A percentile compares a stretch with the other conserved stretches of the same genome.
phyloP scores from a whole-genome alignment of 2,329 filamentous ascomycete genomes.

The Fusarium virguliforme region DNA sequence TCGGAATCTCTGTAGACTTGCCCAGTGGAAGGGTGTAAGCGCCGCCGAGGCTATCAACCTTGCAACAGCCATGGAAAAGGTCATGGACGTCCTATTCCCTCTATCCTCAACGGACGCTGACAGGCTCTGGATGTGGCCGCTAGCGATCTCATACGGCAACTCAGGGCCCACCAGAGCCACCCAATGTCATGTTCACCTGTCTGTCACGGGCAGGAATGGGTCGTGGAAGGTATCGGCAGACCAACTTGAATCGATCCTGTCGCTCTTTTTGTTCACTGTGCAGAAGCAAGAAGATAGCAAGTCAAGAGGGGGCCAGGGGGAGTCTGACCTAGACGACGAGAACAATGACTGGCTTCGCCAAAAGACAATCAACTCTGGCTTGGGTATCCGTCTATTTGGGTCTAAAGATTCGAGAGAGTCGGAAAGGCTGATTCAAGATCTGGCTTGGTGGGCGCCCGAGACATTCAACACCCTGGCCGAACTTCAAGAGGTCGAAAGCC shows the following conservation, averaged over 20 bases:
- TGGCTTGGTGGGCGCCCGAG: conserved; percentile 2
- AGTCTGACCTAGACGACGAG: not conserved
- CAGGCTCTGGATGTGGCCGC: not conserved
- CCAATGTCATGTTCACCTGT: not conserved
- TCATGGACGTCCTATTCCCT: not conserved
- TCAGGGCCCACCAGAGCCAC: no score
- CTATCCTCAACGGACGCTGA: fast-evolving
- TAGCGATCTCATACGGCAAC: not conserved
- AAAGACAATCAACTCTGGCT: not conserved
- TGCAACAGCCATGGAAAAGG: conserved; percentile 3
- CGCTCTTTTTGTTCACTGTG: not conserved
- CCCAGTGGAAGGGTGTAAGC: not conserved
- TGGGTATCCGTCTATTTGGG: not conserved
- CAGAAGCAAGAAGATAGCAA: not conserved
- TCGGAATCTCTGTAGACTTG: not conserved
- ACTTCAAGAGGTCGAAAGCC: not conserved
- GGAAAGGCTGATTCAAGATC: not conserved
- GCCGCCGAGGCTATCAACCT: not conserved
- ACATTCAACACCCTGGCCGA: not conserved
- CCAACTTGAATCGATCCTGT: not conserved
- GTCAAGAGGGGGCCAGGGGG: no score
- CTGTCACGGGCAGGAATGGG: not conserved
- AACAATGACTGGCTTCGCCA: not conserved
- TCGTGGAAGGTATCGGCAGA: not conserved
- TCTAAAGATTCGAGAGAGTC: not conserved